Evolutionary conservation across 2,329 filamentous ascomycete species (phyloP), one percentile per base, ranked within the genome.

Genomic region (Colletotrichum limetticola): DNA sequence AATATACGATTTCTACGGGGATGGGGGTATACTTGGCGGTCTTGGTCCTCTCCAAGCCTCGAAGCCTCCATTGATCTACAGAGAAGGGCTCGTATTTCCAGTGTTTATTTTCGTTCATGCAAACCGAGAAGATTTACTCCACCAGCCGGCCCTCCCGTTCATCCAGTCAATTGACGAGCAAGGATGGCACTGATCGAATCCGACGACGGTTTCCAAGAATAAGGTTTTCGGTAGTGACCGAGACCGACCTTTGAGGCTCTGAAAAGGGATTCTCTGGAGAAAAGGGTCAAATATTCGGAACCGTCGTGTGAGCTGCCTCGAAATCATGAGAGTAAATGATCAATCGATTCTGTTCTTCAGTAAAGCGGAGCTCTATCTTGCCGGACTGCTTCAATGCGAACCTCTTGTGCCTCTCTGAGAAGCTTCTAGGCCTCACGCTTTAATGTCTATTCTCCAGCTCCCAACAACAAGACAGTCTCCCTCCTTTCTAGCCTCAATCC

Each of bases 381-480:
- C 42, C 16, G 8, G 6, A 46, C 42, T 46, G 3, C 16, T 46
- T 46, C 16, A 46, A 1, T 8, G 19, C 9, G 8, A 46, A 1
- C 7, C n/a, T 16, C 6, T 19, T 9, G 16, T n/a, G 16, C 19
- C 7, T 46, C 16, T 1, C n/a, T n/a, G 26, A 26, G 26, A 26
- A 26, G 26, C 0, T 1, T 26, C 26, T 0, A 26, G 26, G 26
- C 26, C 26, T 0, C 5, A 26, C 26, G 26, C 26, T 26, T 0
- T 26, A 26, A 26, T 26, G 26, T 26, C 4, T 26, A 26, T 26
- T 5, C 26, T 14, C 12, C 4, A 1, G n/a, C n/a, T 16, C 19
- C 19, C 9, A n/a, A 7, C 2, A 42, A 2, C n/a, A 19, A 24
- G 12, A 3, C 16, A 46, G 19, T 19, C 16, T 11, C 3, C 11